phyloP scores from a whole-genome alignment of 2,329 filamentous ascomycete genomes.

The Aspergillus neoniger region DNA sequence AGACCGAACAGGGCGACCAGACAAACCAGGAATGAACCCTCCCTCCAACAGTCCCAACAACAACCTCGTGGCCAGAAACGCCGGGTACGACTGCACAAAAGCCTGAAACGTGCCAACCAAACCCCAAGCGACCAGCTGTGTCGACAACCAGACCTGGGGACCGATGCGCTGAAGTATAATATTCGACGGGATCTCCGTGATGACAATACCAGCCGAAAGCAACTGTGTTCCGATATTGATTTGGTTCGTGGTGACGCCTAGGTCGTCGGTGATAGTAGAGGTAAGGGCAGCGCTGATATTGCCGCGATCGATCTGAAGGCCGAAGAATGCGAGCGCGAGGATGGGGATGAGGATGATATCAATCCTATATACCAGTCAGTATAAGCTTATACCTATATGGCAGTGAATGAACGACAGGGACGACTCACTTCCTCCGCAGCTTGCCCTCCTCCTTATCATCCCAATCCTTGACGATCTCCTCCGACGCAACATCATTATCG shows the following conservation, averaged over 20 bases:
- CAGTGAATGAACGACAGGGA: background rate
- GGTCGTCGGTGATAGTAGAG: constrained; percentile 54
- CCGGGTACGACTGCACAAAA: constrained; percentile 52
- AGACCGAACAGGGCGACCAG: background rate
- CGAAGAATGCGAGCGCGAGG: constrained; percentile 54
- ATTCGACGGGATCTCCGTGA: constrained; percentile 54
- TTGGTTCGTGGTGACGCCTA: constrained; percentile 54
- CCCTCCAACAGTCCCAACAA: constrained; percentile 57
- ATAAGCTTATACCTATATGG: background rate
- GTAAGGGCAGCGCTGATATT: constrained; percentile 56
- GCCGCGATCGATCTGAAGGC: constrained; percentile 47
- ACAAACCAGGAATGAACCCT: constrained; percentile 56
- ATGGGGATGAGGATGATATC: constrained; percentile 34
- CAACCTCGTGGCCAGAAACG: constrained; percentile 54
- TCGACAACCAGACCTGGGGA: constrained; percentile 56
- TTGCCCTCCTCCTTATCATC: constrained; percentile 26
- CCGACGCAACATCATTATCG: constrained; percentile 6
- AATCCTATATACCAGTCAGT: constrained; percentile 20
- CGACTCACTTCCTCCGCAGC: constrained; percentile 29
- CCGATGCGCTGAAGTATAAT: constrained; percentile 56
- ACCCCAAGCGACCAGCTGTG: constrained; percentile 57
- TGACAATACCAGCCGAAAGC: constrained; percentile 54
- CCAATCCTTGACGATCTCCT: constrained; percentile 31
- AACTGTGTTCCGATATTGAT: constrained; percentile 59
- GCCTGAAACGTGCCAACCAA: constrained; percentile 58